Evolutionary conservation across 2,329 filamentous ascomycete genomes (phyloP).

Genomic region (Alternaria arborescens): DNA sequence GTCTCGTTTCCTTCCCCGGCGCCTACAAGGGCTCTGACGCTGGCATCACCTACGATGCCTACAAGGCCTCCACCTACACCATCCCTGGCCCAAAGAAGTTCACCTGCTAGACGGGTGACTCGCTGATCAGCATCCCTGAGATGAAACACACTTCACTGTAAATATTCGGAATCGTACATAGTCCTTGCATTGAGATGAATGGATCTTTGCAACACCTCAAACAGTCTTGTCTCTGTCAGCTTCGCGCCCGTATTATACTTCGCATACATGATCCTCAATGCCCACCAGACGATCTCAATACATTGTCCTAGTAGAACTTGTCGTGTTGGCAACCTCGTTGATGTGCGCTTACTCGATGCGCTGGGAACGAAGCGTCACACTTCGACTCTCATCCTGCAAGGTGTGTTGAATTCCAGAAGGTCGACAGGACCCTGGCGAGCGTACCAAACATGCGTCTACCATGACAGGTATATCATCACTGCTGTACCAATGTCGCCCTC

Average conservation of each 20-base stretch:
- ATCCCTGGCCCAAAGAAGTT: slow-evolving; percentile 42
- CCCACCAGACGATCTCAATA: not conserved
- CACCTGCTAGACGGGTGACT: slow-evolving; percentile 32
- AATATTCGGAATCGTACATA: slow-evolving; percentile 19
- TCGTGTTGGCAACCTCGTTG: not conserved
- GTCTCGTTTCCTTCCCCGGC: slow-evolving; percentile 62
- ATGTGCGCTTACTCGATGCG: not conserved
- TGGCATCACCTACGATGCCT: slow-evolving; percentile 63
- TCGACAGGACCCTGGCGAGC: not conserved
- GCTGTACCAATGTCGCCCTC: not conserved
- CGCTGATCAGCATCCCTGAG: not conserved
- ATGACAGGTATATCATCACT: not conserved
- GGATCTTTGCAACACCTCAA: not conserved
- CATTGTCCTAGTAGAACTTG: not conserved
- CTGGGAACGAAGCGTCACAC: not conserved
- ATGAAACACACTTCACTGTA: slow-evolving; percentile 10
- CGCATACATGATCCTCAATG: not conserved
- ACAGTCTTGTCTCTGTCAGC: not conserved
- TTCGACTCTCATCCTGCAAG: not conserved
- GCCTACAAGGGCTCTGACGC: slow-evolving; percentile 61
- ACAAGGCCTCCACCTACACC: slow-evolving; percentile 50
- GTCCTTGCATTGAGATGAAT: not conserved
- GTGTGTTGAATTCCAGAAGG: not conserved
- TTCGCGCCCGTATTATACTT: not conserved
- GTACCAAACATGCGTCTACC: not conserved